Evolutionary conservation across 2,329 filamentous ascomycete species (phyloP), one percentile per base, ranked within the genome.

Genomic region (Calonectria pseudoreteaudii): DNA sequence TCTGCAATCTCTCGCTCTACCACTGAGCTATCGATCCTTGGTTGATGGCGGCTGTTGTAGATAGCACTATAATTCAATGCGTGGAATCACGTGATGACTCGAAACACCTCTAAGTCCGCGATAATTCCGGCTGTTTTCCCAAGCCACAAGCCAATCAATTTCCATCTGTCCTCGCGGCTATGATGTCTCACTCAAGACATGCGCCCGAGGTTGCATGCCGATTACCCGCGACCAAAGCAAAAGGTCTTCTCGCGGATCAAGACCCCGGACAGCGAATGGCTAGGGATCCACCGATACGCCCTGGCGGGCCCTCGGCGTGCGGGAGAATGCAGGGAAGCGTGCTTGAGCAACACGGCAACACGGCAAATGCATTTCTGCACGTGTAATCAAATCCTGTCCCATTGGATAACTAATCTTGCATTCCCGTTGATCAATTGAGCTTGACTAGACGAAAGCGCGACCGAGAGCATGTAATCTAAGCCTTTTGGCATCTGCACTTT

Each of bases 1-100:
- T 62, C 56, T 62, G 56, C 56, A 62, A 62, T 62, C 56, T 62
- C 56, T 62, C 56, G 56, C 56, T 62, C 56, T 62, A 62, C 56
- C 56, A 41, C 56, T 62, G 56, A 62, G 56, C 56, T 62, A 62
- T 62, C 56, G 56, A 62, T 28, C 56, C 56, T 30, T 30, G 9
- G 50, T 20, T 53, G 50, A 9, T 3, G 1, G 18, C 1, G 16
- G 14, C 1, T 7, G 4, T 9, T 31, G 26, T 31, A 53, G n/a
- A 11, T 18, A 4, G 1, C 16, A n/a, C 16, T 53, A 53, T 53
- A 10, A 20, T 4, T 13, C 16, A 53, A 52, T 20, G 16, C 14
- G 5, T 1, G 0, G 3, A 20, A 31, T 28, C 26, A 53, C 28
- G 50, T 31, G 26, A 31, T 10, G 1, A 2, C 20, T 30, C 26